These are phyloP conservation scores for Malassezia equina DNA, from an alignment of 1,284 basidiomycete genomes.

Conservation along the genomic window DNA sequence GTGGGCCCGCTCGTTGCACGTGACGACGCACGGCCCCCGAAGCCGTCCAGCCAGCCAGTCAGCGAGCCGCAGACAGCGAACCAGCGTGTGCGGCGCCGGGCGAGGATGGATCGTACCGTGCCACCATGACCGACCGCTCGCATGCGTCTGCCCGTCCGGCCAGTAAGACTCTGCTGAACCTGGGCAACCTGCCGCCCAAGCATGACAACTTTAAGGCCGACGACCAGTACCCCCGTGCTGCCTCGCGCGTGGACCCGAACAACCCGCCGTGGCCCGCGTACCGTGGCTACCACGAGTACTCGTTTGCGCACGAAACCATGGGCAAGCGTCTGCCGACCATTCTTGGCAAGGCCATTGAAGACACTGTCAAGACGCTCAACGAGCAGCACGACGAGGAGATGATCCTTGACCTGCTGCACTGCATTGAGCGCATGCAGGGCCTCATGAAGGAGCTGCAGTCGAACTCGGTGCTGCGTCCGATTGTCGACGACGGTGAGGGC, in stretches of 20 bases:
- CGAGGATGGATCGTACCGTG: too few relatives aligned
- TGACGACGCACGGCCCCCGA: neutral
- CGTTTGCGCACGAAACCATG: slow-evolving; percentile 74
- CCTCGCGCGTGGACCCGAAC: slow-evolving; percentile 58
- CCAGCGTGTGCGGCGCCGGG: neutral
- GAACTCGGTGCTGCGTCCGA: slow-evolving; percentile 55
- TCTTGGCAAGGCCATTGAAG: slow-evolving; percentile 88
- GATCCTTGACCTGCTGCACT: slow-evolving; percentile 73
- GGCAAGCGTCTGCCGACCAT: slow-evolving; percentile 87
- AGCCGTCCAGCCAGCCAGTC: neutral
- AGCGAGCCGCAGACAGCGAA: neutral
- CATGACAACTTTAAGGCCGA: slow-evolving; percentile 32
- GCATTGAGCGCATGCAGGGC: slow-evolving; percentile 57
- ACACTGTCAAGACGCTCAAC: slow-evolving; percentile 79
- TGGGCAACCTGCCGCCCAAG: slow-evolving; percentile 47
- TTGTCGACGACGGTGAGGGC: slow-evolving; percentile 82
- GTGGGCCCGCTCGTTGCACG: neutral
- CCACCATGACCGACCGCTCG: slow-evolving; percentile 29
- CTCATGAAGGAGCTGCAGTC: slow-evolving; percentile 50
- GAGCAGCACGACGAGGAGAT: slow-evolving; percentile 64
- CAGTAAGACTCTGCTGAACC: slow-evolving; percentile 44
- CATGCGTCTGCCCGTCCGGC: slow-evolving; percentile 43
- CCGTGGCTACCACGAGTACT: slow-evolving; percentile 87
- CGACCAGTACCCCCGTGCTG: slow-evolving; percentile 9
- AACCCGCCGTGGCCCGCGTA: slow-evolving; percentile 87